Percentiles rank a stretch among this genome's conserved stretches.
Conservation (phyloP, 148 eudicot species). For the Gaultheria prostrata region DNA sequence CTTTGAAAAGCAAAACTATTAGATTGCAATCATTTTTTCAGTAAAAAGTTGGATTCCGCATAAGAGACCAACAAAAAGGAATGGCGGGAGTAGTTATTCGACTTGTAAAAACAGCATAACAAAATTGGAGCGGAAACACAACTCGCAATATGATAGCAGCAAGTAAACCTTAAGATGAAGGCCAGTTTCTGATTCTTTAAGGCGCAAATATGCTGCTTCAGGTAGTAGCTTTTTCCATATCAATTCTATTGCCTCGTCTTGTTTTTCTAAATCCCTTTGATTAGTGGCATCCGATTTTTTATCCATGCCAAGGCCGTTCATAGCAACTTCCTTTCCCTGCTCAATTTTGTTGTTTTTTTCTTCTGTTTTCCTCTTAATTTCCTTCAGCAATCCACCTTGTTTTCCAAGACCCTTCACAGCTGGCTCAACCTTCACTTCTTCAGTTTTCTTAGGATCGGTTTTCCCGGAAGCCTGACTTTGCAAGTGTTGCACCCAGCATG, state of each 20-base stretch:
- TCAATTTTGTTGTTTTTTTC: slow-evolving; percentile 54
- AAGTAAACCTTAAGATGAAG: slow-evolving; percentile 82
- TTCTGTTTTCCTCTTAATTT: slow-evolving; percentile 74
- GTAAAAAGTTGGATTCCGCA: background rate
- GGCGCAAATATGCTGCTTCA: slow-evolving; percentile 76
- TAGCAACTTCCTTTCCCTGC: slow-evolving; percentile 35
- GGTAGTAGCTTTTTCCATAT: slow-evolving; percentile 64
- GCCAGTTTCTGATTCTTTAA: slow-evolving; percentile 88
- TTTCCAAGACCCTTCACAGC: slow-evolving; percentile 95
- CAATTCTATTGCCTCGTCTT: slow-evolving; percentile 41
- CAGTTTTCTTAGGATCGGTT: slow-evolving; percentile 61
- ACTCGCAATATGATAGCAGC: background rate
- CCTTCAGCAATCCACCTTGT: slow-evolving; percentile 65
- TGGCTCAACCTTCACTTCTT: slow-evolving; percentile 91
- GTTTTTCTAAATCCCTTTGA: slow-evolving; percentile 55
- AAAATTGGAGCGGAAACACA: background rate
- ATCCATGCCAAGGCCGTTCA: slow-evolving; percentile 26
- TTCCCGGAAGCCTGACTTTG: slow-evolving; percentile 91
- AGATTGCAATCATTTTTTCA: background rate
- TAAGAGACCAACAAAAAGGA: background rate
- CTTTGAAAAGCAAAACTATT: background rate
- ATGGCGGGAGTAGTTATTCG: background rate
- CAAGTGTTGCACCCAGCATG: slow-evolving; percentile 98
- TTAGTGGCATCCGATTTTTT: slow-evolving; percentile 37
- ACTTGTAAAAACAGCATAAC: background rate